Evolutionary conservation across 805 yeast species (phyloP).

Genomic region (Osmozyma mogii): DNA sequence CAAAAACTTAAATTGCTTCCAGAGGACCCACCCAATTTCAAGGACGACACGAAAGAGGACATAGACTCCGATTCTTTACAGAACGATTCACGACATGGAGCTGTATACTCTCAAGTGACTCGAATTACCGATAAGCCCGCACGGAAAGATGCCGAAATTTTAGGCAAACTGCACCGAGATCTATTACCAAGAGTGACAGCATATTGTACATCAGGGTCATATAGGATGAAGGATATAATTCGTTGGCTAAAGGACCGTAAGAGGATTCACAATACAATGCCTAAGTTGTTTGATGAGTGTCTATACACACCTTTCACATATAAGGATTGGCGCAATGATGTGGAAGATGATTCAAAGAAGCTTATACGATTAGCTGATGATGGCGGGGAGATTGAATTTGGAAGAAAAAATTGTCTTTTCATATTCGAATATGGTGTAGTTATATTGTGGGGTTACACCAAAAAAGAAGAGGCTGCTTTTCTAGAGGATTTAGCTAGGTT

Average conservation of each 20-base stretch:
- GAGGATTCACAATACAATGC: constrained; percentile 66
- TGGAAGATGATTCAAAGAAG: constrained; percentile 31
- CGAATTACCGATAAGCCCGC: constrained; percentile 84
- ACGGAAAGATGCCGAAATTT: constrained; percentile 84
- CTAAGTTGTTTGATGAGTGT: constrained; percentile 90
- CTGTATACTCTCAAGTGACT: constrained; percentile 76
- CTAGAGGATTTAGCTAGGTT: constrained; percentile 80
- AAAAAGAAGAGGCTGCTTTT: constrained; percentile 75
- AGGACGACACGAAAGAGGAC: constrained; percentile 10
- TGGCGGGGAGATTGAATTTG: constrained; percentile 90
- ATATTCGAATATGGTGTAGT: constrained; percentile 96
- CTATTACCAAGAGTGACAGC: constrained; percentile 91
- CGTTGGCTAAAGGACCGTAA: constrained; percentile 80
- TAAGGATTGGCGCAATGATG: constrained; percentile 61
- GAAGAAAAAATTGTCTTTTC: constrained; percentile 73
- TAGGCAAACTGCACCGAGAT: constrained; percentile 80
- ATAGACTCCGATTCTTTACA: constrained; percentile 22
- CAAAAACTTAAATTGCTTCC: constrained; percentile 70
- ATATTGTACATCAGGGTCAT: constrained; percentile 91
- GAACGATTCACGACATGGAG: constrained; percentile 24
- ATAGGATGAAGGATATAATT: constrained; percentile 77
- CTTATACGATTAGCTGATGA: constrained; percentile 78
- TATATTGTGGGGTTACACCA: constrained; percentile 91
- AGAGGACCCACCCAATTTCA: constrained; percentile 35
- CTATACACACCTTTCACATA: constrained; percentile 84